A percentile compares a stretch with the other conserved stretches of the same genome.
These are phyloP conservation scores for Murraya paniculata DNA, from an alignment of 345 rosid genomes.

Conservation along the genomic window DNA sequence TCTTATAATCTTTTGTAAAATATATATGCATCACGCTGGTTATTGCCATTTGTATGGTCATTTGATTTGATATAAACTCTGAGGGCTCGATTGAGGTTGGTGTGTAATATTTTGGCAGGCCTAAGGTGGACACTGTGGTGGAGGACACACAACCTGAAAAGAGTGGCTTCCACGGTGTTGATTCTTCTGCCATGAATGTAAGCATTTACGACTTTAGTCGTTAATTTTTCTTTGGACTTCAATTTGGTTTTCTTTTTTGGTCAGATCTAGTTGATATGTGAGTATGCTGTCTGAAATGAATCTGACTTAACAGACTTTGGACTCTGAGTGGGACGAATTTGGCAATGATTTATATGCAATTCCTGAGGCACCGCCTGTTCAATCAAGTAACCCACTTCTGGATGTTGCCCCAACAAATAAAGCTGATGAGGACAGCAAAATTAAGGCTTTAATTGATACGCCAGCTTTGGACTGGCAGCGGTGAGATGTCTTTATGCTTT, in stretches of 20 bases:
- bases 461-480: constrained; percentile 99
- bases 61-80: constrained; percentile 8
- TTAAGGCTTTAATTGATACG: constrained; percentile 86
- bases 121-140: constrained; percentile 49
- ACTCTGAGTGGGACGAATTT: constrained; percentile 91
- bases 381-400: constrained; percentile 42
- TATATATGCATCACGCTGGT: neutral
- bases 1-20: neutral
- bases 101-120: constrained; percentile 52
- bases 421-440: constrained; percentile 94
- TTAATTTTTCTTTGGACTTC: neutral
- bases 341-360: constrained; percentile 92
- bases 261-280: neutral
- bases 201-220: constrained; percentile 19
- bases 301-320: constrained; percentile 55
- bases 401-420: constrained; percentile 60
- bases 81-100: constrained; percentile 23
- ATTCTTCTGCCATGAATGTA: constrained; percentile 61
- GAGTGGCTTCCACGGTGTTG: constrained; percentile 44
- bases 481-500: constrained; percentile 39
- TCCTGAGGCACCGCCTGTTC: constrained; percentile 61
- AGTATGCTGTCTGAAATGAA: neutral
- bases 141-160: constrained; percentile 51
- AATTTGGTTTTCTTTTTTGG: neutral
- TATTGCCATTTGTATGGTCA: constrained; percentile 1